These are phyloP conservation scores for Fusarium mexicanum DNA, from an alignment of 2,329 filamentous ascomycete species.

Conservation along the genomic window DNA sequence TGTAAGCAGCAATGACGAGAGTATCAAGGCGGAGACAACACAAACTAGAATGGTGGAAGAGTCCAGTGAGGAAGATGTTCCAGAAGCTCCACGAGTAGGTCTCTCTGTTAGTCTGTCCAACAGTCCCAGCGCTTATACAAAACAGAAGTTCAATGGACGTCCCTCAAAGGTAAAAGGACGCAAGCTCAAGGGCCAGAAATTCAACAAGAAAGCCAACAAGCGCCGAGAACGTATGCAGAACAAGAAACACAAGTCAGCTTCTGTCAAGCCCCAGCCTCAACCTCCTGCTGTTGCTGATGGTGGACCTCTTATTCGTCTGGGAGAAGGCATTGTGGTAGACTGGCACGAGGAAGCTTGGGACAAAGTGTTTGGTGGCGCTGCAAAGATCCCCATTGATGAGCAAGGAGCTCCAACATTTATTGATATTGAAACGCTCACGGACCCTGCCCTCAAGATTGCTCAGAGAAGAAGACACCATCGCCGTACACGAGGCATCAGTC, in stretches of 20 bases:
- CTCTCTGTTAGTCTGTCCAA: neutral
- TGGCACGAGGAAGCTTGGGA: slow-evolving; percentile 80
- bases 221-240: slow-evolving; percentile 55
- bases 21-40: slow-evolving; percentile 43
- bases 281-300: slow-evolving; percentile 55
- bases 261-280: slow-evolving; percentile 49
- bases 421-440: slow-evolving; percentile 62
- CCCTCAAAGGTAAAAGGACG: slow-evolving; percentile 53
- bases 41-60: slow-evolving; percentile 69
- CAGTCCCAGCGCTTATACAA: neutral
- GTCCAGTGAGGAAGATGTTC: slow-evolving; percentile 64
- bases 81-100: slow-evolving; percentile 41
- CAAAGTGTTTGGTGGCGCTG: slow-evolving; percentile 69
- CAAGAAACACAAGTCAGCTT: slow-evolving; percentile 50
- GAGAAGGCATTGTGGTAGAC: slow-evolving; percentile 87
- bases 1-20: slow-evolving; percentile 63
- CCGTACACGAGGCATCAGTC: slow-evolving; percentile 72
- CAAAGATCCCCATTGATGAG: slow-evolving; percentile 50
- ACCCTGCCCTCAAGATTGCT: slow-evolving; percentile 71
- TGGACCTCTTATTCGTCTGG: slow-evolving; percentile 77
- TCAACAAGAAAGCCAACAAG: slow-evolving; percentile 61
- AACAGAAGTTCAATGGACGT: slow-evolving; percentile 33
- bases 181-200: slow-evolving; percentile 58
- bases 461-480: slow-evolving; percentile 70
- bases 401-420: slow-evolving; percentile 70